These are phyloP conservation scores for Blastomyces emzantsi DNA, from an alignment of 2,329 filamentous ascomycete genomes.

Conservation along the genomic window DNA sequence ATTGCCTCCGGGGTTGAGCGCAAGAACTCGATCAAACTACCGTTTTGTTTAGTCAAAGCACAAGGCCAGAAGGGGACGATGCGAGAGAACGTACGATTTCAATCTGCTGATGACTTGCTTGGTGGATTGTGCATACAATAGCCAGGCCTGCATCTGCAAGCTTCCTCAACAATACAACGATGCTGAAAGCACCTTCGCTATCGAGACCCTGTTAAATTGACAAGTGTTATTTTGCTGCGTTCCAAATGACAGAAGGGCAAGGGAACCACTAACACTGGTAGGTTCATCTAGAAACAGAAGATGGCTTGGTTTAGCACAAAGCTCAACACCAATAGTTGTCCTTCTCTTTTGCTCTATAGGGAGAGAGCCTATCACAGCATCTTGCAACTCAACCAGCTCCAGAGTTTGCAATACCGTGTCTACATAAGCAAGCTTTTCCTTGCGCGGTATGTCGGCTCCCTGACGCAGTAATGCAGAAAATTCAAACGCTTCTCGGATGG, in stretches of 20 bases:
- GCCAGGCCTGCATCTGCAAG: slow-evolving; percentile 53
- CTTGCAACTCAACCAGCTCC: slow-evolving; percentile 51
- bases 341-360: slow-evolving; percentile 59
- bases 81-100: slow-evolving; percentile 23
- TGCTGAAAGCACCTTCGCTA: slow-evolving; percentile 54
- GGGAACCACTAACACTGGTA: slow-evolving; percentile 45
- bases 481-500: slow-evolving; percentile 55
- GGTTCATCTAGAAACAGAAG: slow-evolving; percentile 61
- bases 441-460: slow-evolving; percentile 37
- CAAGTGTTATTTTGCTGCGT: slow-evolving; percentile 16
- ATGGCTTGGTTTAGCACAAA: slow-evolving; percentile 56
- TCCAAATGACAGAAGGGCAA: neutral
- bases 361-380: slow-evolving; percentile 52
- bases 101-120: slow-evolving; percentile 55
- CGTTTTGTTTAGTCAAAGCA: slow-evolving; percentile 21
- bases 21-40: slow-evolving; percentile 59
- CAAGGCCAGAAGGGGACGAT: neutral
- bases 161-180: slow-evolving; percentile 55
- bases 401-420: slow-evolving; percentile 52
- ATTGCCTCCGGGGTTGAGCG: slow-evolving; percentile 55
- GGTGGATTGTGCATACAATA: slow-evolving; percentile 61
- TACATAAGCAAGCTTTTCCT: slow-evolving; percentile 54
- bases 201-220: slow-evolving; percentile 49
- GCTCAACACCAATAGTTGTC: slow-evolving; percentile 59
- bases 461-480: slow-evolving; percentile 56